Conservation (phyloP, 2,329 filamentous ascomycete genomes). For the Colletotrichum tamarilloi region DNA sequence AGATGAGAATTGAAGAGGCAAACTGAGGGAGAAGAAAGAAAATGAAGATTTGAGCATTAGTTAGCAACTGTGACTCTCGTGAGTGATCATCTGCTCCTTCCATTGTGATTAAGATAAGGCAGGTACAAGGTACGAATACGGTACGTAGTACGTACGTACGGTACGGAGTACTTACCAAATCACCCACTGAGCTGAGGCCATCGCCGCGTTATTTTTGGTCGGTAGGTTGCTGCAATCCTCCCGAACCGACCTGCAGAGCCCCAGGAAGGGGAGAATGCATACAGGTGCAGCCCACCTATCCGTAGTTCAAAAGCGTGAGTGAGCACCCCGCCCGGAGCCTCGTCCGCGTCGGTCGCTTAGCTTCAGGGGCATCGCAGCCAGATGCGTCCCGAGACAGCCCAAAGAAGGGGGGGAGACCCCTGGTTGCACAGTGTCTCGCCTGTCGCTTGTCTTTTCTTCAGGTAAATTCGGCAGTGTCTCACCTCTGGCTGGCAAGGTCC, state of each 20-base stretch:
- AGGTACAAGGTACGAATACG: too few relatives aligned
- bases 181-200: neutral
- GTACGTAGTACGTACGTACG: neutral
- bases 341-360: slow-evolving; percentile 13
- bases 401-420: neutral
- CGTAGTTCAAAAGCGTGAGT: too few relatives aligned
- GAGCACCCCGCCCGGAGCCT: slow-evolving; percentile 9
- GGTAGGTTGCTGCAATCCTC: neutral
- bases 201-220: neutral
- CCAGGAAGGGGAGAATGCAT: too few relatives aligned
- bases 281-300: too few relatives aligned
- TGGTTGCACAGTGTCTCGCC: slow-evolving; percentile 16
- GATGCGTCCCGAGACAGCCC: neutral
- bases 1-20: neutral
- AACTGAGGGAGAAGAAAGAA: neutral
- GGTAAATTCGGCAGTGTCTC: neutral
- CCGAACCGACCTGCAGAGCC: neutral
- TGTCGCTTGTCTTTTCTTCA: neutral
- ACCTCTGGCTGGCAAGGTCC: neutral
- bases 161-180: neutral
- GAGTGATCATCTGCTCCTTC: neutral
- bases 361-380: slow-evolving; percentile 18
- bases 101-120: neutral
- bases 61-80: too few relatives aligned
- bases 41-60: too few relatives aligned